These are phyloP conservation scores for Lentinula guzmanii DNA, from an alignment of 768 basidiomycete genomes.

Conservation along the genomic window DNA sequence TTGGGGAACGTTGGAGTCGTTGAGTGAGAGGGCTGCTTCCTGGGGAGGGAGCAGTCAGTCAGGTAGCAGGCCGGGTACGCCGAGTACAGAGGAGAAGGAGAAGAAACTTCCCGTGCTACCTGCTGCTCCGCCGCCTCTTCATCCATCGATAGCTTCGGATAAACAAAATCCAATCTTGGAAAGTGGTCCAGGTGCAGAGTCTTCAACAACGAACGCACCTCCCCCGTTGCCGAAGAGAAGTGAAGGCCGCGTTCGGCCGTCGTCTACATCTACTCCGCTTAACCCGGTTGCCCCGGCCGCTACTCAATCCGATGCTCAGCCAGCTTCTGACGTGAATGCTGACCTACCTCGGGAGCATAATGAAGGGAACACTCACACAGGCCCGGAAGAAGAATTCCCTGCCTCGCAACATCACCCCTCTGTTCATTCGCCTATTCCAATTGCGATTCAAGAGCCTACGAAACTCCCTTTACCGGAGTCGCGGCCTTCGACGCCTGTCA, in stretches of 20 bases:
- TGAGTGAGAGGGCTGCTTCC: slow-evolving; percentile 52
- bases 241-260: background rate
- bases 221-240: background rate
- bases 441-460: slow-evolving; percentile 17
- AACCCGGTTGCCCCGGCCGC: background rate
- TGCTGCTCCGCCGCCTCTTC: slow-evolving; percentile 34
- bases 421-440: background rate
- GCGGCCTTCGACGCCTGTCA: slow-evolving; percentile 31
- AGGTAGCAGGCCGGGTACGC: slow-evolving; percentile 22
- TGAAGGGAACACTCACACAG: slow-evolving; percentile 5
- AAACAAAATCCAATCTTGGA: background rate
- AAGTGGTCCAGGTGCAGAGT: background rate
- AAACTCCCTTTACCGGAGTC: slow-evolving; percentile 38
- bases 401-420: slow-evolving; percentile 11
- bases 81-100: slow-evolving; percentile 15
- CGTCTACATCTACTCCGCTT: too few species aligned
- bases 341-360: slow-evolving; percentile 8
- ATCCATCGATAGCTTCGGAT: background rate
- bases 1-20: slow-evolving; percentile 63
- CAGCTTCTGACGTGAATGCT: background rate
- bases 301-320: background rate
- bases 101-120: slow-evolving; percentile 17
- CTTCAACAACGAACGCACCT: background rate
- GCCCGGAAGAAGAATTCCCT: slow-evolving; percentile 3
- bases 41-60: slow-evolving; percentile 45